Percentiles rank a stretch among this genome's conserved stretches.
phyloP scores from a whole-genome alignment of 2,329 filamentous ascomycete species.

The Arthrinium phaeospermum region DNA sequence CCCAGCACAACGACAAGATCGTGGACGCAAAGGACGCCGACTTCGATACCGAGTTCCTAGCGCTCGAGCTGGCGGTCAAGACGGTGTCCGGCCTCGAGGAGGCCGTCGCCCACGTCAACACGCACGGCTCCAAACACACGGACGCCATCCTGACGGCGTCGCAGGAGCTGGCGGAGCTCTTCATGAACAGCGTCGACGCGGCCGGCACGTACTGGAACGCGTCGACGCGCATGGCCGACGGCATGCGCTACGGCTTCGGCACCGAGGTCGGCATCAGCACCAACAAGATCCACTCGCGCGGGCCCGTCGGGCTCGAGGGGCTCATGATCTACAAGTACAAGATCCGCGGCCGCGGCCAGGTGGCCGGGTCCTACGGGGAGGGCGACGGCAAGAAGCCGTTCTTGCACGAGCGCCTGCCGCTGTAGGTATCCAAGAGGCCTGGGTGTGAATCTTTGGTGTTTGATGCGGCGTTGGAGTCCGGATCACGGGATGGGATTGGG shows the following conservation, averaged over 20 bases:
- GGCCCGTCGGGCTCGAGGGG: constrained; percentile 92
- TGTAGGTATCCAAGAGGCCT: constrained; percentile 38
- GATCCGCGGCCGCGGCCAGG: constrained; percentile 81
- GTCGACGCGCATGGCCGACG: constrained; percentile 91
- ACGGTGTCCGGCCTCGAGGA: constrained; percentile 71
- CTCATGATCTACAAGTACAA: constrained; percentile 98
- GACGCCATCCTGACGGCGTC: constrained; percentile 84
- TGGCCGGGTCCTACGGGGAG: constrained; percentile 76
- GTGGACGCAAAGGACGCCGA: constrained; percentile 73
- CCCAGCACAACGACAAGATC: constrained; percentile 42
- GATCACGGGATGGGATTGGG: background rate
- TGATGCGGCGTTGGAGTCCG: constrained; percentile 1
- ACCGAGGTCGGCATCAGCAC: constrained; percentile 98
- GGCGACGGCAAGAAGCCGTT: constrained; percentile 64
- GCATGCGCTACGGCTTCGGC: constrained; percentile 96
- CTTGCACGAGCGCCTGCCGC: constrained; percentile 61
- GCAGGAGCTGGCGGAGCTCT: constrained; percentile 72
- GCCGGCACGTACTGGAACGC: constrained; percentile 98
- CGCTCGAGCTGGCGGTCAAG: constrained; percentile 83
- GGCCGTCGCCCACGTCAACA: constrained; percentile 88
- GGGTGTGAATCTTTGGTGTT: background rate
- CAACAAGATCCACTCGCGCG: constrained; percentile 95
- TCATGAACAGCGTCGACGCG: constrained; percentile 86
- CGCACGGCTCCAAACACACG: constrained; percentile 91
- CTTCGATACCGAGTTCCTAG: constrained; percentile 88